phyloP scores from a whole-genome alignment of 139 green algal genomes.

The Coelastrella sp. region DNA sequence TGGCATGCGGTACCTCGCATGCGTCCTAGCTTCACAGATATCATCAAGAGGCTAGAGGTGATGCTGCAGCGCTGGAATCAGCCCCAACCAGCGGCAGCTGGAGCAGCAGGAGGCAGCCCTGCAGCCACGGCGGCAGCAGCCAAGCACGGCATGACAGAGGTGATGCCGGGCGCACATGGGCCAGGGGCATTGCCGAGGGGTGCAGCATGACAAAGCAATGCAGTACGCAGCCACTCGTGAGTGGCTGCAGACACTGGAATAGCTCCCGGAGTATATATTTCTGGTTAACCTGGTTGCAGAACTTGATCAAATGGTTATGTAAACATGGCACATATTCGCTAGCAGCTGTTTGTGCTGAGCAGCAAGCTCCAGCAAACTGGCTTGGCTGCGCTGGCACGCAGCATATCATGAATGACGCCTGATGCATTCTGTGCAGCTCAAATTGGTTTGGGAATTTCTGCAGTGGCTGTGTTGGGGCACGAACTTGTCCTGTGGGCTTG shows the following conservation, averaged over 20 bases:
- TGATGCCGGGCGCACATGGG: background rate
- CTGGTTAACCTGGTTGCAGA: background rate
- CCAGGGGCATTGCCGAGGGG: background rate
- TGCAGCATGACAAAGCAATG: background rate
- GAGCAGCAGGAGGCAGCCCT: background rate
- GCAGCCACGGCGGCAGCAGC: background rate
- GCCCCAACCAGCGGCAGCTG: background rate
- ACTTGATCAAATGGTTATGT: background rate
- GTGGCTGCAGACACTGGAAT: too few species aligned
- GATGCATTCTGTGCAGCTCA: too few species aligned
- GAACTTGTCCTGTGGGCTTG: too few species aligned
- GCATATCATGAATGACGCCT: too few species aligned
- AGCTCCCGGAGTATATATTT: background rate
- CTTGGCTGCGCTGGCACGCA: background rate
- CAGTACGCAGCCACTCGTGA: background rate
- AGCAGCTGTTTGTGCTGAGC: too few species aligned
- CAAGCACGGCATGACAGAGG: background rate
- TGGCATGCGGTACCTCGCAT: constrained; percentile 56
- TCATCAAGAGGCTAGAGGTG: constrained; percentile 58
- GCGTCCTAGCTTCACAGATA: constrained; percentile 69
- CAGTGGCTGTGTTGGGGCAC: too few species aligned
- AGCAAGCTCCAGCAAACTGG: too few species aligned
- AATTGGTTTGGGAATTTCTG: too few species aligned
- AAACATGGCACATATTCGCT: background rate
- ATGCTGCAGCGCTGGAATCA: constrained; percentile 54